Percentiles rank a stretch among this genome's conserved stretches.
Evolutionary conservation across 1,139 yeast genomes (phyloP).

Genomic region (Protomyces lactucae-debilis): DNA sequence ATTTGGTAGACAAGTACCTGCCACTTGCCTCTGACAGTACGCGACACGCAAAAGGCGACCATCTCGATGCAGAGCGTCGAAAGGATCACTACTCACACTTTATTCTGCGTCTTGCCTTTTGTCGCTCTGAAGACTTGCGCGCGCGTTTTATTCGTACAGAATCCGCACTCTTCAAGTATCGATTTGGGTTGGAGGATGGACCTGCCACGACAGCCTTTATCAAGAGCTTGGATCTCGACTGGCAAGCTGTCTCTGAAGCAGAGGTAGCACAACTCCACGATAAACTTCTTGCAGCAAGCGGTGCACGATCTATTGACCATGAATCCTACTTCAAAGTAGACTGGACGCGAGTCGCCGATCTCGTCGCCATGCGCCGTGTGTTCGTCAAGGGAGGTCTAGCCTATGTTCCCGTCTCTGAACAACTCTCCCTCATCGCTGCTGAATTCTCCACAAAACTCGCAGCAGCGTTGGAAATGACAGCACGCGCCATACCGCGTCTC

Average conservation of each 20-base stretch:
- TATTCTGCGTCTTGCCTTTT: slow-evolving; percentile 79
- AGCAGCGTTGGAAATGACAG: slow-evolving; percentile 58
- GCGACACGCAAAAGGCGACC: slow-evolving; percentile 31
- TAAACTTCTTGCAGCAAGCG: slow-evolving; percentile 48
- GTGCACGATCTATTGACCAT: slow-evolving; percentile 40
- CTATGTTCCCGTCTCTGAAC: slow-evolving; percentile 78
- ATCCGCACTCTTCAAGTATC: slow-evolving; percentile 61
- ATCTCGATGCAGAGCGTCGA: slow-evolving; percentile 53
- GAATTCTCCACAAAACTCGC: slow-evolving; percentile 60
- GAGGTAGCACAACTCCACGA: slow-evolving; percentile 55
- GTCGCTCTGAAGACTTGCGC: slow-evolving; percentile 82
- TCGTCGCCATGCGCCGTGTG: slow-evolving; percentile 66
- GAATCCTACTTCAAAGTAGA: slow-evolving; percentile 77
- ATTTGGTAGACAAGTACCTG: slow-evolving; percentile 57
- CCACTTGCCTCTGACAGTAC: slow-evolving; percentile 50
- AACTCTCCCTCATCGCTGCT: slow-evolving; percentile 57
- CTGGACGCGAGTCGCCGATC: slow-evolving; percentile 74
- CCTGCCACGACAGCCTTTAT: slow-evolving; percentile 65
- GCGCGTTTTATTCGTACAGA: slow-evolving; percentile 75
- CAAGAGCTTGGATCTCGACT: slow-evolving; percentile 49
- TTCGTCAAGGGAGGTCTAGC: slow-evolving; percentile 66
- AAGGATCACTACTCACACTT: slow-evolving; percentile 92
- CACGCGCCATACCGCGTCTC: slow-evolving; percentile 72
- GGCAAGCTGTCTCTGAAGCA: slow-evolving; percentile 62
- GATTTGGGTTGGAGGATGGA: slow-evolving; percentile 62